phyloP scores from a whole-genome alignment of 352 stramenopile genomes.

The Globisporangium recalcitrans region DNA sequence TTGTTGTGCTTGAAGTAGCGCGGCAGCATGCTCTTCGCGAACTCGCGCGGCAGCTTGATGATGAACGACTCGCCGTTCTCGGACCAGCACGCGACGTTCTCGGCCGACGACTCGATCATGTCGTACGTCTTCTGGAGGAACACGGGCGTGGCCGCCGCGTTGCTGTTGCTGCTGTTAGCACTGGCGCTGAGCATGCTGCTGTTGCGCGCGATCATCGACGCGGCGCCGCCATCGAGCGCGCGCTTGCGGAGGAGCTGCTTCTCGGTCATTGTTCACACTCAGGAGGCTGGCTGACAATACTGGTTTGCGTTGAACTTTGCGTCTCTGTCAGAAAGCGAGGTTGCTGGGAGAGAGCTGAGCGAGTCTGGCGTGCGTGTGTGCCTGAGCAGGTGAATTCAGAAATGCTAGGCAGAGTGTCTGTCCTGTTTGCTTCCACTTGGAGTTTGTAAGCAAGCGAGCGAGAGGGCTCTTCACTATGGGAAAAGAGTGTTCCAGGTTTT shows the following conservation, averaged over 20 bases:
- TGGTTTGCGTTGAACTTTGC: background rate
- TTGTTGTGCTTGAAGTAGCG: conserved; percentile 95
- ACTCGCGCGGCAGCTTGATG: conserved; percentile 90
- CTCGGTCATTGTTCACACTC: background rate
- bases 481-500: background rate
- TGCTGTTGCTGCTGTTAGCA: background rate
- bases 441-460: conserved; percentile 5
- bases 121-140: conserved; percentile 93
- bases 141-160: conserved; percentile 38
- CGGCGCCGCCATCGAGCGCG: background rate
- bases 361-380: background rate
- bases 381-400: conserved; percentile 8
- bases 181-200: conserved; percentile 4
- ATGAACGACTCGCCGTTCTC: conserved; percentile 84
- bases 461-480: background rate
- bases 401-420: background rate
- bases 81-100: conserved; percentile 73
- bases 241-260: conserved; percentile 15
- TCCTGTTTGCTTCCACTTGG: background rate
- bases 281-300: background rate
- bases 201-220: conserved; percentile 22
- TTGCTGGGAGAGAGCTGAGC: background rate
- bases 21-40: conserved; percentile 87
- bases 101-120: conserved; percentile 88
- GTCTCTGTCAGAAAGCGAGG: background rate